phyloP scores from a whole-genome alignment of 148 eudicot genomes.

The Silene conica region DNA sequence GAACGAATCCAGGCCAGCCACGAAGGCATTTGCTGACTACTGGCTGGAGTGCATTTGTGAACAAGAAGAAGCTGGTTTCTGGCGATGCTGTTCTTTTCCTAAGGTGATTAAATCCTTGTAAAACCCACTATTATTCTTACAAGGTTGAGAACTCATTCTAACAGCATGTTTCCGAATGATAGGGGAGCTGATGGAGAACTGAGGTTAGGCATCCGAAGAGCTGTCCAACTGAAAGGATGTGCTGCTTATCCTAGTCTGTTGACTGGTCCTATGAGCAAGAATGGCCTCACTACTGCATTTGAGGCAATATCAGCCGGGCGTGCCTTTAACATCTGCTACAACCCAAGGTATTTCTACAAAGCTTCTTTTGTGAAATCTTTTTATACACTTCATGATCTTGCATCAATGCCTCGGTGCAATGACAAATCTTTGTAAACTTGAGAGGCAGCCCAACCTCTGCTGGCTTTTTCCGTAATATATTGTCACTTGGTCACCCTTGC shows the following conservation, averaged over 20 bases:
- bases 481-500: too few relatives aligned
- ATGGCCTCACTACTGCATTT: constrained; percentile 42
- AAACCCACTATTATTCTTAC: not conserved
- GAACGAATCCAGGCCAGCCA: constrained; percentile 73
- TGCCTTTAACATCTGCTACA: constrained; percentile 65
- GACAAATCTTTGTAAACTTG: too few relatives aligned
- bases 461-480: too few relatives aligned
- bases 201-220: constrained; percentile 82
- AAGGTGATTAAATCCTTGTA: constrained; percentile 7
- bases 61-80: constrained; percentile 85
- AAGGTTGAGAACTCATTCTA: not conserved
- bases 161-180: constrained; percentile 3
- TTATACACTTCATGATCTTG: too few relatives aligned
- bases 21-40: constrained; percentile 93
- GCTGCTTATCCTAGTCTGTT: constrained; percentile 34
- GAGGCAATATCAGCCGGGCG: constrained; percentile 49
- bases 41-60: constrained; percentile 98
- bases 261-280: constrained; percentile 38
- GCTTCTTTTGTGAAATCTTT: too few relatives aligned
- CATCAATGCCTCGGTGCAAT: too few relatives aligned
- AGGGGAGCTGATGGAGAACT: constrained; percentile 91
- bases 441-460: too few relatives aligned
- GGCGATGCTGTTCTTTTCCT: constrained; percentile 88
- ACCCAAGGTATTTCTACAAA: constrained; percentile 60
- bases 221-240: constrained; percentile 52